Conservation (phyloP, 2,329 filamentous ascomycete species). For the Fusarium staphyleae region DNA sequence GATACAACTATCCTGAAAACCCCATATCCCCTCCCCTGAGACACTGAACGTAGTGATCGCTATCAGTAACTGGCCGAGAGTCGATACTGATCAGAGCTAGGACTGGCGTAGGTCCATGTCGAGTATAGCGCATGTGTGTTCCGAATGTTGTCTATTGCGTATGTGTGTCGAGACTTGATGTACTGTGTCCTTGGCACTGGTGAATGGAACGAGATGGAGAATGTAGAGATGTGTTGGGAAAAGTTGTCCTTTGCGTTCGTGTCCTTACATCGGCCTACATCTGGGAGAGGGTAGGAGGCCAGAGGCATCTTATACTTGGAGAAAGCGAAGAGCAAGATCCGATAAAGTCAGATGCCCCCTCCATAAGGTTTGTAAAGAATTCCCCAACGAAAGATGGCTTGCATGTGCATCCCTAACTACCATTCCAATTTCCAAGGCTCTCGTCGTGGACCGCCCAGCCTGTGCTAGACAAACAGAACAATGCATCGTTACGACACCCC, state of each 20-base stretch:
- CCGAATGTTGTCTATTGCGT: too few species aligned
- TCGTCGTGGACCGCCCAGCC: conserved; percentile 32
- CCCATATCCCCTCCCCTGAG: not conserved
- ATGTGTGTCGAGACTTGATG: too few species aligned
- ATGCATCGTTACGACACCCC: conserved; percentile 25
- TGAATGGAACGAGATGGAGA: too few species aligned
- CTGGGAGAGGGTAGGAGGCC: not conserved
- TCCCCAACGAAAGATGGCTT: conserved; percentile 32
- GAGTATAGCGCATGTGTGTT: too few species aligned
- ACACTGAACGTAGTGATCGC: not conserved
- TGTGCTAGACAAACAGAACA: conserved; percentile 25
- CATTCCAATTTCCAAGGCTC: conserved; percentile 34
- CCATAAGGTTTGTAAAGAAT: conserved; percentile 34
- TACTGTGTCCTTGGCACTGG: too few species aligned
- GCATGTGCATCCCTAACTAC: conserved; percentile 32
- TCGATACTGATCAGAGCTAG: too few species aligned
- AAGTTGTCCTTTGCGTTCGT: too few species aligned
- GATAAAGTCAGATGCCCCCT: conserved; percentile 19
- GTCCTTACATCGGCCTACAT: too few species aligned
- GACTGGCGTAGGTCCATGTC: too few species aligned
- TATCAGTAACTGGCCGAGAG: too few species aligned
- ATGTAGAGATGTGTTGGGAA: too few species aligned
- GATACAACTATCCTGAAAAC: not conserved
- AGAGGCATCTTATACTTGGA: conserved; percentile 26
- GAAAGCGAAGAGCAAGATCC: not conserved